phyloP scores from a whole-genome alignment of 2,329 filamentous ascomycete species.

The Pseudogymnoascus sp. region DNA sequence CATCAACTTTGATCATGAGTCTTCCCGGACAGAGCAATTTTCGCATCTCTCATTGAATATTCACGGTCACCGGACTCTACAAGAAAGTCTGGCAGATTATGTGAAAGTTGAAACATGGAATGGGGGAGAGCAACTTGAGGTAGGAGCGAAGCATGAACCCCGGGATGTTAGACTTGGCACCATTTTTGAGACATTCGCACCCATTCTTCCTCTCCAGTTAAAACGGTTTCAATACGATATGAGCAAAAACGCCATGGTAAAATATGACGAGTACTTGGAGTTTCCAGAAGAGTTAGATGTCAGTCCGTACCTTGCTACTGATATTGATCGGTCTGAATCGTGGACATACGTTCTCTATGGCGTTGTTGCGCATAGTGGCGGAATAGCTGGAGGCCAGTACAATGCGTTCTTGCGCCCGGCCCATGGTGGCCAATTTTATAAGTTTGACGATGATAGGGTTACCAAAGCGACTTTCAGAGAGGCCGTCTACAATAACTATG shows the following conservation, averaged over 20 bases:
- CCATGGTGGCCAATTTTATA: conserved; percentile 92
- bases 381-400: conserved; percentile 95
- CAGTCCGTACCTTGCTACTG: conserved; percentile 75
- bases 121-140: conserved; percentile 97
- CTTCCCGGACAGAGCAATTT: conserved; percentile 89
- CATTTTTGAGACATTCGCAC: conserved; percentile 91
- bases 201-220: conserved; percentile 86
- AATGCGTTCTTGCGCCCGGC: conserved; percentile 93
- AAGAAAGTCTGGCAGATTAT: conserved; percentile 93
- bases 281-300: conserved; percentile 81
- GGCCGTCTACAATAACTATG: conserved; percentile 92
- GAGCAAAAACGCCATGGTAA: conserved; percentile 95
- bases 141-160: conserved; percentile 78
- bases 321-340: conserved; percentile 78
- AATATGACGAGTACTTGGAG: conserved; percentile 89
- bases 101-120: conserved; percentile 94
- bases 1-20: conserved; percentile 97
- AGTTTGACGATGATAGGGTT: conserved; percentile 93
- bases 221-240: conserved; percentile 99
- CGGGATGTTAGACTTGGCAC: conserved; percentile 97
- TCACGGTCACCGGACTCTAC: conserved; percentile 81
- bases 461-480: conserved; percentile 85
- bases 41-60: conserved; percentile 99
- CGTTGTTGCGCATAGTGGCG: conserved; percentile 91
- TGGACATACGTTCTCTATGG: conserved; percentile 92